Percentiles rank a stretch among this genome's conserved stretches.
Conservation (phyloP, 106 monocot species). For the Posidonia australis region DNA sequence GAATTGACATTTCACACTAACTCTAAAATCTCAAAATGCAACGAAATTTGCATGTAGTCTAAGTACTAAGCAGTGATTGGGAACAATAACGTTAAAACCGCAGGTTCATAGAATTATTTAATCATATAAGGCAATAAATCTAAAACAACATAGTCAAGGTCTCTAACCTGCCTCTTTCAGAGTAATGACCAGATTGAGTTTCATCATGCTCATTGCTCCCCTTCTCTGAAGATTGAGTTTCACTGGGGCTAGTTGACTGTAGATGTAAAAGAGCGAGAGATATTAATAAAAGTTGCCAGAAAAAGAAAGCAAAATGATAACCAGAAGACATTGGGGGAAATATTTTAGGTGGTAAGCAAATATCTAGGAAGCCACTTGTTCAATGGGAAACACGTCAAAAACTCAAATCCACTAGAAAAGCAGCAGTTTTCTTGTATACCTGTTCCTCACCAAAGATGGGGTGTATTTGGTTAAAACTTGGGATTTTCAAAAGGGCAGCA, state of each 20-base stretch:
- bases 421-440: not conserved
- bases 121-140: not conserved
- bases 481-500: not conserved
- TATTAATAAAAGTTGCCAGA: not conserved
- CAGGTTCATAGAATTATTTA: too few species aligned
- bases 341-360: not conserved
- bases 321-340: not conserved
- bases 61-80: too few species aligned
- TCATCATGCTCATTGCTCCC: not conserved
- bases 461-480: not conserved
- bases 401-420: not conserved
- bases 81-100: too few species aligned
- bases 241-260: constrained; percentile 1
- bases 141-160: not conserved
- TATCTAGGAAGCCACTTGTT: not conserved
- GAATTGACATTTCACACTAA: too few species aligned
- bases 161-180: constrained; percentile 1
- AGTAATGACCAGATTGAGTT: not conserved
- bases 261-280: not conserved
- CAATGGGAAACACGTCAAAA: not conserved
- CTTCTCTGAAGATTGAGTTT: not conserved
- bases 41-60: too few species aligned
- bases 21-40: too few species aligned
- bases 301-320: too few species aligned
- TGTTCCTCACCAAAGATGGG: not conserved